Evolutionary conservation across 441 rosid genomes (phyloP), one percentile per base, ranked within the genome.

Genomic region (Euphorbia celastroides): DNA sequence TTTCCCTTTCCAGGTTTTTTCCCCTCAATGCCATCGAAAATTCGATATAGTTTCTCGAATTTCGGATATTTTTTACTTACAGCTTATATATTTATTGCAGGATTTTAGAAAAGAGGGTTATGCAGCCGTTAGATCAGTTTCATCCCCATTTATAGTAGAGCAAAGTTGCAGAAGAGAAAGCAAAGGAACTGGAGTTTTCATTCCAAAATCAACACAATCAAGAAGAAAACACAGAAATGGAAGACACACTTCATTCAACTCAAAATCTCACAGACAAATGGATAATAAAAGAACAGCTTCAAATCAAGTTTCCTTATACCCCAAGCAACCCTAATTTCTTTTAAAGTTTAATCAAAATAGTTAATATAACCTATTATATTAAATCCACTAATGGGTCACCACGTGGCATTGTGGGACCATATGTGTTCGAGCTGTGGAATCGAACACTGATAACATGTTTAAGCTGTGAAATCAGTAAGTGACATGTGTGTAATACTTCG

Each of bases 121-220:
- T 16, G 67, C 77, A 58, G 84, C 80, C 69, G 11, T 3, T 17
- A 48, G 73, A n/a, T n/a, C n/a, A 32, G 74, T 80, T 8, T 68
- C 76, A 60, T 75, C 87, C 69, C 85, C 82, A 51, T 79, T 63
- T 46, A 12, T 74, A 70, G 57, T 78, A 38, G 81, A 79, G 56
- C 88, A 87, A 58, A 75, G 52, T 41, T 65, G 81, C 81, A 75
- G 57, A 80, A 82, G 90, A 76, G 87, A 88, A 68, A 86, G 97
- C 84, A 86, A 87, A 83, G 98, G 98, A 58, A 89, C 98, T 17
- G 96, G 98, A 67, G 98, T 92, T 58, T 92, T 92, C 67, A 92
- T 92, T 63, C 98, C 98, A 12, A 81, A 65, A 70, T 83, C 89
- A 26, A 78, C 90, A 26, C 90, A 80, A 12, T 86, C 88, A 31